Evolutionary conservation across 2,329 filamentous ascomycete species (phyloP).

Genomic region (Conoideocrella luteorostrata): DNA sequence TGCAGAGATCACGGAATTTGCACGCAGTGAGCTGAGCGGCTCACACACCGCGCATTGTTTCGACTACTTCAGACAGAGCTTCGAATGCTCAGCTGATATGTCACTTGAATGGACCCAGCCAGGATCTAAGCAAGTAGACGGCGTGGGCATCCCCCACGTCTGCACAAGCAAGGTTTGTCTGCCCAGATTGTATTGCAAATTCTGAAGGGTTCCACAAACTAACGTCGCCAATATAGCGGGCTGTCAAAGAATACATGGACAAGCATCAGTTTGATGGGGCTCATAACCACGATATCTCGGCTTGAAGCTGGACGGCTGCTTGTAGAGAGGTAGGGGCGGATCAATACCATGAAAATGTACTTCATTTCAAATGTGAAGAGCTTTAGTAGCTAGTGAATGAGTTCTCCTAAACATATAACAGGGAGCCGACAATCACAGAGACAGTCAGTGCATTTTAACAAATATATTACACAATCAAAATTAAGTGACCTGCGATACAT

Average conservation of each 20-base stretch:
- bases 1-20: conserved; percentile 1
- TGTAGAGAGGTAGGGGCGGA: no score
- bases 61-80: conserved; percentile 33
- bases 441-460: no score
- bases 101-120: conserved; percentile 11
- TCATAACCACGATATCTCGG: conserved; percentile 6
- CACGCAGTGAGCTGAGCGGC: neutral
- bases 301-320: no score
- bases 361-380: no score
- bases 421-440: no score
- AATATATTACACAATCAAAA: no score
- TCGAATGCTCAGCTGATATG: conserved; percentile 29
- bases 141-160: conserved; percentile 6
- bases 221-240: neutral
- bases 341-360: no score
- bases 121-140: conserved; percentile 6
- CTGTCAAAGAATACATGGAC: conserved; percentile 7
- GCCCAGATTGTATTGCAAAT: neutral
- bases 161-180: conserved; percentile 6
- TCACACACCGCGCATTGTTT: conserved; percentile 33
- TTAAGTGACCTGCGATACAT: no score
- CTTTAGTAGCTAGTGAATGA: no score
- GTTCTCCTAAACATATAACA: no score
- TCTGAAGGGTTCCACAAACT: neutral
- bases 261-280: conserved; percentile 2